Evolutionary conservation across 768 basidiomycete genomes (phyloP).

Genomic region (Suillus cothurnatus): DNA sequence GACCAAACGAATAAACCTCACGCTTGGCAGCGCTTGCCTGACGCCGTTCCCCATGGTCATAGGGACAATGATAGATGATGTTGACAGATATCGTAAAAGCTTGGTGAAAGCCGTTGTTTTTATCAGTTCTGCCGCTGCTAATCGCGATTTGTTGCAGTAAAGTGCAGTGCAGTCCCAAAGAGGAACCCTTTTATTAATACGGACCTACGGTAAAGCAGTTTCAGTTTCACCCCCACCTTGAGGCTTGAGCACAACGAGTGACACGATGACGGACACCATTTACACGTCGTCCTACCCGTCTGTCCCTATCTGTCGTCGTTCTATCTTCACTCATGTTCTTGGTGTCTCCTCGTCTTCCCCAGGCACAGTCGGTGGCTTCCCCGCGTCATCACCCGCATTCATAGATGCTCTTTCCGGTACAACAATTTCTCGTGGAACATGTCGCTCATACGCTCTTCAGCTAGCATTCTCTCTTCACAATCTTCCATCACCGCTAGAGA

Average conservation of each 20-base stretch:
- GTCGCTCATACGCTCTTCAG: conserved; percentile 54
- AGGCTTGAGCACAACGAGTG: neutral
- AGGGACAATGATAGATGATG: neutral
- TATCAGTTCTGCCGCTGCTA: neutral
- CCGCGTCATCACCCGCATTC: conserved; percentile 52
- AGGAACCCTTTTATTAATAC: neutral
- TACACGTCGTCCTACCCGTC: conserved; percentile 24
- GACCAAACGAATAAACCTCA: neutral
- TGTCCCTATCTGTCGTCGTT: conserved; percentile 25
- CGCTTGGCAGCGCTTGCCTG: neutral
- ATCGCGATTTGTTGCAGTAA: neutral
- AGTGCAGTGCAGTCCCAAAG: neutral
- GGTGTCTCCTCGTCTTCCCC: conserved; percentile 21
- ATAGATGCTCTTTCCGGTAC: conserved; percentile 65
- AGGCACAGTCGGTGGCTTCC: conserved; percentile 43
- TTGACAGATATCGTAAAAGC: neutral
- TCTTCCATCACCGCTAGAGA: conserved; percentile 42
- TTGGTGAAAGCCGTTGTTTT: neutral
- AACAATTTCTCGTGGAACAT: conserved; percentile 54
- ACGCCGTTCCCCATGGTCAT: neutral
- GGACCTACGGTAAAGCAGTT: neutral
- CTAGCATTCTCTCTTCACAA: conserved; percentile 60
- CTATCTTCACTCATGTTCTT: conserved; percentile 35
- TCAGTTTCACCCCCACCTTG: neutral
- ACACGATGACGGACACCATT: conserved; percentile 20